Evolutionary conservation across 1,139 yeast species (phyloP).

Genomic region (Kazachstania sp.): DNA sequence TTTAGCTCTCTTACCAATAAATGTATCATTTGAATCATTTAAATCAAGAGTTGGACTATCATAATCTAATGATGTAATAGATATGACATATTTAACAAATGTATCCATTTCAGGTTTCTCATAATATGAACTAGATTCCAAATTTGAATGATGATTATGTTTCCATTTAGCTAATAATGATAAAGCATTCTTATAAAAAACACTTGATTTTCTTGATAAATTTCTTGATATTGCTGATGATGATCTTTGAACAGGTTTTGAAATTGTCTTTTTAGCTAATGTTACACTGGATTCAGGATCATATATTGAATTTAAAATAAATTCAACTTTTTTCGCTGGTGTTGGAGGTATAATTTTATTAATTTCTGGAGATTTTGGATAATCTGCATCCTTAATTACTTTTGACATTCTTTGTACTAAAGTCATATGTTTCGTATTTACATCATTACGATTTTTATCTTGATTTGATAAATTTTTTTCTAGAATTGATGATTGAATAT

Average conservation of each 20-base stretch:
- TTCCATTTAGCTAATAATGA: constrained; percentile 28
- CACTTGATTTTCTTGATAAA: constrained; percentile 4
- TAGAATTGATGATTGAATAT: background rate
- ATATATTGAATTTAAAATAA: constrained; percentile 24
- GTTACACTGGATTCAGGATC: constrained; percentile 13
- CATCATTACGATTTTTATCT: background rate
- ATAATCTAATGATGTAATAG: constrained; percentile 32
- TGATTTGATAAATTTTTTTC: background rate
- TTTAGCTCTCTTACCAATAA: constrained; percentile 27
- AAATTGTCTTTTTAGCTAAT: background rate
- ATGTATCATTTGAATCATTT: constrained; percentile 22
- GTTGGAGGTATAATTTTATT: constrained; percentile 51
- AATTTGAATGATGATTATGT: constrained; percentile 20
- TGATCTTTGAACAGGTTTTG: background rate
- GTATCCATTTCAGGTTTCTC: constrained; percentile 27
- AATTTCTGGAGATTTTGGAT: constrained; percentile 38
- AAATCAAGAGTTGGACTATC: constrained; percentile 13
- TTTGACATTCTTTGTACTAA: constrained; percentile 22
- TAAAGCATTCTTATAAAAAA: constrained; percentile 19
- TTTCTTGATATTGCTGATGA: constrained; percentile 3
- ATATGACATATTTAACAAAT: constrained; percentile 35
- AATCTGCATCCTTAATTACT: constrained; percentile 29
- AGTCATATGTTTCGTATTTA: background rate
- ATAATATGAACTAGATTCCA: background rate
- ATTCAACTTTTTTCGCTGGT: constrained; percentile 57